A percentile compares a stretch with the other conserved stretches of the same genome.
Conservation (phyloP, 371 early-diverging fungal species). For the Nosema granulosis region DNA sequence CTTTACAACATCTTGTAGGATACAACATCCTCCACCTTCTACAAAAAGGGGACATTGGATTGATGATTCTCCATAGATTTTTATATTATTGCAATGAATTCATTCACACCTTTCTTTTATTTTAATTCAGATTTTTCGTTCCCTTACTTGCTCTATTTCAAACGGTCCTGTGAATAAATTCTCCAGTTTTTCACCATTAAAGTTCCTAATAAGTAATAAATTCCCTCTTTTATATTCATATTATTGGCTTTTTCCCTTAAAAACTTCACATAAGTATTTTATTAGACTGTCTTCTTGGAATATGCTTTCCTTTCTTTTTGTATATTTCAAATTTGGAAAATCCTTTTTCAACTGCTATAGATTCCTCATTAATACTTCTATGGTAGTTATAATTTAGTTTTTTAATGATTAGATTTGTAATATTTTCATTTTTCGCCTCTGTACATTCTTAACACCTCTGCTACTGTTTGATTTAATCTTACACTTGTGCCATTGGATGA, state of each 20-base stretch:
- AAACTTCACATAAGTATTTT: too few relatives aligned
- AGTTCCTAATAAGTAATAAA: neutral
- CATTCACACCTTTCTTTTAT: neutral
- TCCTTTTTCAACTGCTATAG: neutral
- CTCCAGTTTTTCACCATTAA: neutral
- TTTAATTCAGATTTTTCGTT: neutral
- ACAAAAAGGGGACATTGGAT: too few relatives aligned
- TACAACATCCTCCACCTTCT: too few relatives aligned
- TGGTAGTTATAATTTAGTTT: neutral
- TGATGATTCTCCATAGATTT: neutral
- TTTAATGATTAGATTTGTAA: neutral
- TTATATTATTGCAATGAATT: neutral
- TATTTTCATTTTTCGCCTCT: neutral
- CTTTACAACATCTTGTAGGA: too few relatives aligned
- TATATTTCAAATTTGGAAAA: neutral
- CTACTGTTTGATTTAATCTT: constrained; percentile 1
- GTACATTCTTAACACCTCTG: constrained; percentile 1
- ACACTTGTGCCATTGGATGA: neutral
- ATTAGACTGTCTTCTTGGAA: too few relatives aligned
- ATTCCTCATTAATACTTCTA: neutral
- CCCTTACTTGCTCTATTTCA: neutral
- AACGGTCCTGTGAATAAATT: neutral
- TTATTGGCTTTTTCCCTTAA: too few relatives aligned
- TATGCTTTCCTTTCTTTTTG: neutral
- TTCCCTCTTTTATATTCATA: neutral